phyloP scores from a whole-genome alignment of 179 eudicot species.

The Carnegiea gigantea region DNA sequence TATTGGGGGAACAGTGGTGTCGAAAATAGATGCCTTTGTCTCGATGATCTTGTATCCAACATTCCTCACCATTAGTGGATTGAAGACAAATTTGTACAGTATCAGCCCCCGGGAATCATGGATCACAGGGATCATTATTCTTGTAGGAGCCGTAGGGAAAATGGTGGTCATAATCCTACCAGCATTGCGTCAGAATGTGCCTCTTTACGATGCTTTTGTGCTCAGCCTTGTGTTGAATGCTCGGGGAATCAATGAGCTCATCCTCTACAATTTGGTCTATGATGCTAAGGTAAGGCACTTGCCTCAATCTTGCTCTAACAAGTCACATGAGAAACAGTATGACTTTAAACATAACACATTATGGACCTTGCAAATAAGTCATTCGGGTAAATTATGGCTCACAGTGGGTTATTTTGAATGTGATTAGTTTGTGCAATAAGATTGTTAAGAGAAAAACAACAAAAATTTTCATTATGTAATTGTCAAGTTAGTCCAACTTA shows the following conservation, averaged over 20 bases:
- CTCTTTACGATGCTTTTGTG: conserved; percentile 47
- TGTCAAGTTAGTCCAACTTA: no score
- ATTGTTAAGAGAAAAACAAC: no score
- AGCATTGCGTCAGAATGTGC: conserved; percentile 25
- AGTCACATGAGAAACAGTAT: not conserved
- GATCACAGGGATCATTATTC: conserved; percentile 29
- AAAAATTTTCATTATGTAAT: no score
- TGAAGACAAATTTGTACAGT: conserved; percentile 46
- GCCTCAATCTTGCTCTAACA: not conserved
- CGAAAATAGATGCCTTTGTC: conserved; percentile 45
- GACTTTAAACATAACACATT: not conserved
- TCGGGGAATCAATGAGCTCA: conserved; percentile 55
- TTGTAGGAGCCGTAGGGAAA: conserved; percentile 36
- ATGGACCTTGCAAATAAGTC: no score
- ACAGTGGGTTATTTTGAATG: no score
- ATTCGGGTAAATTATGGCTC: no score
- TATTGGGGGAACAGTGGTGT: conserved; percentile 43
- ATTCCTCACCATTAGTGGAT: conserved; percentile 58
- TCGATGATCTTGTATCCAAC: conserved; percentile 52
- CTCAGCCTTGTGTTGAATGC: conserved; percentile 61
- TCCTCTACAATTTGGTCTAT: conserved; percentile 44
- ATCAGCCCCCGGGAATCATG: conserved; percentile 28
- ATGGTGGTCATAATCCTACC: conserved; percentile 36
- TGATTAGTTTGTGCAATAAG: no score
- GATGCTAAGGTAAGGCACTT: conserved; percentile 36